Percentiles rank a stretch among this genome's conserved stretches.
Conservation (phyloP, 225 moss, liverwort and hornwort species). For the Rhytidiadelphus loreus region DNA sequence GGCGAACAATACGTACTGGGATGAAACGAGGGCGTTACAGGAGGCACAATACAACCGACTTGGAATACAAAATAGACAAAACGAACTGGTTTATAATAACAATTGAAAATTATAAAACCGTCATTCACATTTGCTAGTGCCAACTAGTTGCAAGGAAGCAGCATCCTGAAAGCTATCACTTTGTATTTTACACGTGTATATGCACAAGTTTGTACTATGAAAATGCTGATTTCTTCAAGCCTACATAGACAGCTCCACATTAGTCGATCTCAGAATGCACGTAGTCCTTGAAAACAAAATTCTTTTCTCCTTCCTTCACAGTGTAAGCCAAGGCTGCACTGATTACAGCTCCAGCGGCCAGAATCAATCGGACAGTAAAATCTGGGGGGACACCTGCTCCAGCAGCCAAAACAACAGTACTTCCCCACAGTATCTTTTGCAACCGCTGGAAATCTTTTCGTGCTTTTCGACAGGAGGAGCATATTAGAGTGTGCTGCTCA, state of each 20-base stretch:
- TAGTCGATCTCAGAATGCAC: slow-evolving; percentile 87
- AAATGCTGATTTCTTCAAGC: background rate
- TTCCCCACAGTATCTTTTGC: slow-evolving; percentile 76
- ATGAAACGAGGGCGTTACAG: background rate
- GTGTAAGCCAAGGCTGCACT: slow-evolving; percentile 63
- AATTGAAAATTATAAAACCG: background rate
- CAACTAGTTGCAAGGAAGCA: background rate
- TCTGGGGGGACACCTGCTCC: slow-evolving; percentile 80
- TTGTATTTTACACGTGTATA: slow-evolving; percentile 10
- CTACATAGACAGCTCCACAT: background rate
- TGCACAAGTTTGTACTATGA: background rate
- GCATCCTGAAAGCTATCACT: background rate
- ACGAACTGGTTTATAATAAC: background rate
- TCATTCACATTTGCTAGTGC: background rate
- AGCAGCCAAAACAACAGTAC: slow-evolving; percentile 74
- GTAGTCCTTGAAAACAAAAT: slow-evolving; percentile 85
- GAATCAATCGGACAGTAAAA: slow-evolving; percentile 37
- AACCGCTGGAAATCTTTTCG: slow-evolving; percentile 55
- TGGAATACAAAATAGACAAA: background rate
- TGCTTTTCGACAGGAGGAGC: slow-evolving; percentile 68
- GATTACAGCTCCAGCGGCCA: slow-evolving; percentile 55
- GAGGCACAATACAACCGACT: background rate
- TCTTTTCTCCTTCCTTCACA: slow-evolving; percentile 68
- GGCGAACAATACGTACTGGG: background rate
- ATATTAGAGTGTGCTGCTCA: slow-evolving; percentile 73